A percentile compares a stretch with the other conserved stretches of the same genome.
These are phyloP conservation scores for Vanderwaltozyma polyspora DNA, from an alignment of 805 yeast genomes.

Conservation along the genomic window DNA sequence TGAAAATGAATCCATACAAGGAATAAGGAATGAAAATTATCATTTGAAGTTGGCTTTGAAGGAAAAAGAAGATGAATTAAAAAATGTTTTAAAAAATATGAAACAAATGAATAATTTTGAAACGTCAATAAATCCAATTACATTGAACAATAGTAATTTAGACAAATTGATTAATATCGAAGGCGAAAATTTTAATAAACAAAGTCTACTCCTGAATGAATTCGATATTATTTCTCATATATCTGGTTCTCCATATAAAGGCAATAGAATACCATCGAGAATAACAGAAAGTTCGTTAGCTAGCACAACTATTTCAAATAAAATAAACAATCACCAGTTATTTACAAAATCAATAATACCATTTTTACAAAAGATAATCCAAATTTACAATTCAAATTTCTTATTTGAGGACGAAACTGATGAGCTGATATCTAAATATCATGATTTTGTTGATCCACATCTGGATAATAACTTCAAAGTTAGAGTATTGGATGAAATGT, in stretches of 20 bases:
- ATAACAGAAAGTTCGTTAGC: constrained; percentile 16
- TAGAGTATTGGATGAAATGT: constrained; percentile 7
- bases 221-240: constrained; percentile 8
- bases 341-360: constrained; percentile 14
- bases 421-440: constrained; percentile 7
- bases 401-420: constrained; percentile 14
- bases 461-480: constrained; percentile 6
- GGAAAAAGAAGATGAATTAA: constrained; percentile 14
- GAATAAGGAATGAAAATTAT: constrained; percentile 16
- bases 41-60: constrained; percentile 15
- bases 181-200: too few relatives aligned
- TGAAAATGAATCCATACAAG: too few relatives aligned
- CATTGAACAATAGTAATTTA: too few relatives aligned
- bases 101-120: constrained; percentile 1
- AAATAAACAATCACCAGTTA: constrained; percentile 9
- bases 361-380: constrained; percentile 13
- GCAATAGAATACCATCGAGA: constrained; percentile 3
- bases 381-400: constrained; percentile 11
- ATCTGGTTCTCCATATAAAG: constrained; percentile 14
- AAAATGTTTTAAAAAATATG: constrained; percentile 6
- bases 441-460: constrained; percentile 6
- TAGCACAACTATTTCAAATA: constrained; percentile 10
- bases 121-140: too few relatives aligned
- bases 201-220: too few relatives aligned
- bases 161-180: too few relatives aligned